These are phyloP conservation scores for Leccinum colubrinum DNA, from an alignment of 1,284 basidiomycete genomes.

Conservation along the genomic window DNA sequence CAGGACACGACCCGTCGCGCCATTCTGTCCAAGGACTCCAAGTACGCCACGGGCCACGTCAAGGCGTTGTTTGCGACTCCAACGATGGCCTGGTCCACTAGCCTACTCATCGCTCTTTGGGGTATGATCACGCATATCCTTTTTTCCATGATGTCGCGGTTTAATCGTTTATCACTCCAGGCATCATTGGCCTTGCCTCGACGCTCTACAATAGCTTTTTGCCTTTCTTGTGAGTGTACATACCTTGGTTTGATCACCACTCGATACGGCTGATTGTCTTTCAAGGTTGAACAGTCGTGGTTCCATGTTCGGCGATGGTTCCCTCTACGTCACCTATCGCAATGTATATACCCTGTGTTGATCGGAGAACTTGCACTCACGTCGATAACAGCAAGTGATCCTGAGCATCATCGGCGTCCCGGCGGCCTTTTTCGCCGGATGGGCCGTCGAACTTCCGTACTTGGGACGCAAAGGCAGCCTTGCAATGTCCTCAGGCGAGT, in stretches of 20 bases:
- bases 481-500: conserved; percentile 49
- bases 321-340: conserved; percentile 49
- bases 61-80: conserved; percentile 52
- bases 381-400: conserved; percentile 46
- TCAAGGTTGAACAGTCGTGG: conserved; percentile 46
- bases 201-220: conserved; percentile 62
- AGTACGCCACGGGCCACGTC: conserved; percentile 43
- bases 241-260: not conserved
- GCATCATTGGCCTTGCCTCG: conserved; percentile 58
- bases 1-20: conserved; percentile 4
- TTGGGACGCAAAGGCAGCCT: conserved; percentile 67
- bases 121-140: conserved; percentile 29
- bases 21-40: conserved; percentile 38
- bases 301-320: conserved; percentile 46
- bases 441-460: conserved; percentile 57
- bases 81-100: conserved; percentile 58
- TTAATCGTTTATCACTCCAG: conserved; percentile 24
- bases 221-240: conserved; percentile 43
- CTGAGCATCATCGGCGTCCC: conserved; percentile 66
- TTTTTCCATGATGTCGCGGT: not conserved
- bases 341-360: conserved; percentile 36
- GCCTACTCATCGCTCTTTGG: conserved; percentile 53
- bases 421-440: conserved; percentile 63
- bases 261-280: conserved; percentile 3
- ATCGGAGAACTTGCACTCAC: not conserved